Evolutionary conservation across 768 basidiomycete species (phyloP).

Genomic region (Fomitopsis serialis): DNA sequence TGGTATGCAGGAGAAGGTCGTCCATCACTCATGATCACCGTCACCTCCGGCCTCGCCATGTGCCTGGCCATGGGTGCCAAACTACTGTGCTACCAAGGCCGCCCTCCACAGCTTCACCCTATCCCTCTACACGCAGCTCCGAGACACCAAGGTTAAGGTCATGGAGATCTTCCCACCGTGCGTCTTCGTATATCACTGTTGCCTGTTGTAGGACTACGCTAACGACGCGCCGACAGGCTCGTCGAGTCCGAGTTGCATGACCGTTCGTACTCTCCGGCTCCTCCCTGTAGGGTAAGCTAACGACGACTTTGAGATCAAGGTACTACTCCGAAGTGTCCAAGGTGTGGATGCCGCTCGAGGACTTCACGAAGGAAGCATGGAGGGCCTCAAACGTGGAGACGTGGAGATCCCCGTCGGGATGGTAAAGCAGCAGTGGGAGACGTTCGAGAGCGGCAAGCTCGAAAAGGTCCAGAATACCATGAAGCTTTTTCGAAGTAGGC

Average conservation of each 20-base stretch:
- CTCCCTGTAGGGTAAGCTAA: not conserved
- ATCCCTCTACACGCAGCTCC: constrained; percentile 42
- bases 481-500: too few species aligned
- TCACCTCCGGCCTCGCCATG: constrained; percentile 50
- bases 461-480: constrained; percentile 10
- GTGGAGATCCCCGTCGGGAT: constrained; percentile 23
- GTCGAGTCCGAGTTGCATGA: constrained; percentile 62
- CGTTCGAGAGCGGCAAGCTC: constrained; percentile 26
- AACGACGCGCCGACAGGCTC: constrained; percentile 28
- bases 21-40: constrained; percentile 42
- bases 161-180: constrained; percentile 57
- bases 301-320: constrained; percentile 38
- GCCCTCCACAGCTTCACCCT: constrained; percentile 48
- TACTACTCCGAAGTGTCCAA: constrained; percentile 39
- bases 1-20: constrained; percentile 34
- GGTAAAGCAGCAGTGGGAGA: constrained; percentile 11
- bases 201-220: not conserved
- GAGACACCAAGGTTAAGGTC: constrained; percentile 45
- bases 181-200: constrained; percentile 16
- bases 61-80: constrained; percentile 38
- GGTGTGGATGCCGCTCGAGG: constrained; percentile 46
- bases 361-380: constrained; percentile 38
- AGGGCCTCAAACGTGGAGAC: constrained; percentile 32
- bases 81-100: constrained; percentile 56
- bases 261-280: constrained; percentile 27